Percentiles rank a stretch among this genome's conserved stretches.
phyloP scores from a whole-genome alignment of 148 eudicot species.

The Vaccinium myrtillus region DNA sequence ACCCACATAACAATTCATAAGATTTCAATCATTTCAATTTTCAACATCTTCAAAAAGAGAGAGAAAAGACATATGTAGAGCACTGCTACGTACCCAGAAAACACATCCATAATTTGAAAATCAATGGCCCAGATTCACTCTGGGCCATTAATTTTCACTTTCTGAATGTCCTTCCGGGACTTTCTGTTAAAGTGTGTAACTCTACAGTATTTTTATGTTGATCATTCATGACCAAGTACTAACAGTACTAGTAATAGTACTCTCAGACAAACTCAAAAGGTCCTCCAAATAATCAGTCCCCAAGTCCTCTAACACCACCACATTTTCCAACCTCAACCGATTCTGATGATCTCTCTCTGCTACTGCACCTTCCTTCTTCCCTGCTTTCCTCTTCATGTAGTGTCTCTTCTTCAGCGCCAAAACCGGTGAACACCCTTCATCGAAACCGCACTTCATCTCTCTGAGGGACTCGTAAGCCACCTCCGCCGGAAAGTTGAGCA shows the following conservation, averaged over 20 bases:
- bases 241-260: background rate
- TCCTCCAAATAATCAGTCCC: slow-evolving; percentile 17
- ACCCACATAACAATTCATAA: background rate
- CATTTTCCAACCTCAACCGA: background rate
- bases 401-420: slow-evolving; percentile 17
- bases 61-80: background rate
- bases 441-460: slow-evolving; percentile 8
- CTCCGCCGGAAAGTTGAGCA: slow-evolving; percentile 21
- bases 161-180: no score
- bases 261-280: slow-evolving; percentile 7
- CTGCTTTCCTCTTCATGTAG: slow-evolving; percentile 12
- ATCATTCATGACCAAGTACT: background rate
- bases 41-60: background rate
- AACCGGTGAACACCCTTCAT: slow-evolving; percentile 18
- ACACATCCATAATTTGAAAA: no score
- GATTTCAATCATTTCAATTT: background rate
- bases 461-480: slow-evolving; percentile 4
- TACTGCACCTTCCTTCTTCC: slow-evolving; percentile 2
- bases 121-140: no score
- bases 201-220: background rate
- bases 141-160: no score
- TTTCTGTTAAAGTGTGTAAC: background rate
- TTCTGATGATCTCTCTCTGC: background rate
- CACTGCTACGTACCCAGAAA: no score
- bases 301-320: slow-evolving; percentile 14